Evolutionary conservation across 768 basidiomycete species (phyloP).

Genomic region (Boletus vermiculosoides): DNA sequence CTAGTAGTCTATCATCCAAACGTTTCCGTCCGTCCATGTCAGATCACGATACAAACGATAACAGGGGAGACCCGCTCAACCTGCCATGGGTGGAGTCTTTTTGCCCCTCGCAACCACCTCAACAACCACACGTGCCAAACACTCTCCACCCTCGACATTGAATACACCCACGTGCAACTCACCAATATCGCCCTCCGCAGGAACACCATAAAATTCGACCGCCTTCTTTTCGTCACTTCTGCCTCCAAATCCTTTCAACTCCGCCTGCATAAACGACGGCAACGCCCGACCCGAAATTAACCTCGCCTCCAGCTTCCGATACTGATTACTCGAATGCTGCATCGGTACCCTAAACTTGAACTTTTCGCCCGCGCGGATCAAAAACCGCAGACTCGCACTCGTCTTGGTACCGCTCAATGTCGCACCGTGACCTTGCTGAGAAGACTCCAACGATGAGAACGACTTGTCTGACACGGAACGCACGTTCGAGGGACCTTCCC

Average conservation of each 20-base stretch:
- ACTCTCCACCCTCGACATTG: slow-evolving; percentile 45
- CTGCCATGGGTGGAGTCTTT: slow-evolving; percentile 22
- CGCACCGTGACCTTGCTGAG: slow-evolving; percentile 39
- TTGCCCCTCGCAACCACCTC: slow-evolving; percentile 48
- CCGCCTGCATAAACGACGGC: slow-evolving; percentile 55
- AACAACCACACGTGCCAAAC: slow-evolving; percentile 54
- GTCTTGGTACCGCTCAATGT: slow-evolving; percentile 27
- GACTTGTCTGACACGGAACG: slow-evolving; percentile 43
- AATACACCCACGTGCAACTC: slow-evolving; percentile 57
- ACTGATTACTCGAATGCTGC: slow-evolving; percentile 24
- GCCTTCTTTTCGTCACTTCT: slow-evolving; percentile 44
- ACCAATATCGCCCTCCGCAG: slow-evolving; percentile 50
- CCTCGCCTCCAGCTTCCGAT: slow-evolving; percentile 45
- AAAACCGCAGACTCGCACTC: slow-evolving; percentile 35
- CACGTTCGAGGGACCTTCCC: slow-evolving; percentile 43
- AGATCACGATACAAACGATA: slow-evolving; percentile 14
- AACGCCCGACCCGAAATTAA: slow-evolving; percentile 51
- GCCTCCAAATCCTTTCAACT: slow-evolving; percentile 38
- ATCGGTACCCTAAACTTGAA: slow-evolving; percentile 59
- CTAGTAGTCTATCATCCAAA: slow-evolving; percentile 8
- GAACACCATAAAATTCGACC: slow-evolving; percentile 58
- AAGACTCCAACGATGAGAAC: slow-evolving; percentile 63
- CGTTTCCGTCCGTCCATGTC: neutral
- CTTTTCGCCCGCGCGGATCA: slow-evolving; percentile 55
- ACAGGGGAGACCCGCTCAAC: slow-evolving; percentile 28